Conservation (phyloP, 805 yeast species). For the Metschnikowia cerradonensis region DNA sequence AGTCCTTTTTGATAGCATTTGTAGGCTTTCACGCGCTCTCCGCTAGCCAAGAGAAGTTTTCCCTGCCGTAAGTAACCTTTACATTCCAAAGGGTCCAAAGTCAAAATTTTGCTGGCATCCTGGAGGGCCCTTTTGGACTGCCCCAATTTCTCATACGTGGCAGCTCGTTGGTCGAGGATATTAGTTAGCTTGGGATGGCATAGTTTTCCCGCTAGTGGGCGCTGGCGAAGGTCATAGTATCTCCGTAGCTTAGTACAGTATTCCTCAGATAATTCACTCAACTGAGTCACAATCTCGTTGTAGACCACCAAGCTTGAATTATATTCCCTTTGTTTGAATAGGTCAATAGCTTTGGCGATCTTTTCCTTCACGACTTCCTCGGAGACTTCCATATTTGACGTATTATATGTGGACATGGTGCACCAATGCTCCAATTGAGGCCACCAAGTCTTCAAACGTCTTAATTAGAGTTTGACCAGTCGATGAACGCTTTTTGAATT, state of each 20-base stretch:
- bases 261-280: slow-evolving; percentile 15
- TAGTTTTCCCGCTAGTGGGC: slow-evolving; percentile 27
- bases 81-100: slow-evolving; percentile 42
- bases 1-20: slow-evolving; percentile 35
- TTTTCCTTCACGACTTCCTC: slow-evolving; percentile 28
- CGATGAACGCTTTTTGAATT: too few species aligned
- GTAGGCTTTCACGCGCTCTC: slow-evolving; percentile 33
- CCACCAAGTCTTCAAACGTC: neutral
- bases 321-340: slow-evolving; percentile 29
- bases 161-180: slow-evolving; percentile 46
- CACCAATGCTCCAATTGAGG: neutral
- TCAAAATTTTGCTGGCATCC: slow-evolving; percentile 35
- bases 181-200: slow-evolving; percentile 36
- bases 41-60: slow-evolving; percentile 28
- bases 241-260: slow-evolving; percentile 16
- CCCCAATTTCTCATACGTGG: slow-evolving; percentile 42
- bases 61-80: slow-evolving; percentile 47
- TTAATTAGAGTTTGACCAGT: too few species aligned
- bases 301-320: slow-evolving; percentile 26
- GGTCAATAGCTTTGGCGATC: slow-evolving; percentile 25
- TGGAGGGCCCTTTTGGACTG: slow-evolving; percentile 26
- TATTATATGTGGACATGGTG: neutral
- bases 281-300: slow-evolving; percentile 20
- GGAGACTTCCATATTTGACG: slow-evolving; percentile 16
- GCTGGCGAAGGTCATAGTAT: slow-evolving; percentile 19